A percentile compares a stretch with the other conserved stretches of the same genome.
These are phyloP conservation scores for Aspergillus aculeatus DNA, from an alignment of 2,329 filamentous ascomycete species.

Conservation along the genomic window DNA sequence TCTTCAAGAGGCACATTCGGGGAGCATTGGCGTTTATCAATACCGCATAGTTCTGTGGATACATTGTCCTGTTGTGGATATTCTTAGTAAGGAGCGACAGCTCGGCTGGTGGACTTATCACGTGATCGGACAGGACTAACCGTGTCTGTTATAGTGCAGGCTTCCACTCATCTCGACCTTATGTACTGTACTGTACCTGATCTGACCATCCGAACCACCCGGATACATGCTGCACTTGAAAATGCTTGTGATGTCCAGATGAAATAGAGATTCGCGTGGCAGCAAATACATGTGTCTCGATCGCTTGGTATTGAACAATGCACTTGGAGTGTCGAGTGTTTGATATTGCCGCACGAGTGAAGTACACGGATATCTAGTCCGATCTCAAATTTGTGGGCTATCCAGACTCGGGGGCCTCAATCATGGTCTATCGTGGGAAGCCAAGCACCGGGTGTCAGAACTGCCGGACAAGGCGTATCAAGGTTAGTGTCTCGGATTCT, in stretches of 20 bases:
- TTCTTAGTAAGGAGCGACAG: no score
- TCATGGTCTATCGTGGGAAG: constrained; percentile 31
- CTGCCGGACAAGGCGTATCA: constrained; percentile 31
- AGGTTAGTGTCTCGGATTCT: constrained; percentile 16
- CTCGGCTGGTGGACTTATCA: neutral
- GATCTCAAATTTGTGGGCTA: neutral
- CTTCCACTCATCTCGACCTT: no score
- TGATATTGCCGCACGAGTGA: neutral
- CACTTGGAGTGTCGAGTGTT: neutral
- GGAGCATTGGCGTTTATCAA: no score
- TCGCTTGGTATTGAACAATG: neutral
- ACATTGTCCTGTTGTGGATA: neutral
- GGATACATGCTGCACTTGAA: no score
- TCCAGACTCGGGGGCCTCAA: neutral
- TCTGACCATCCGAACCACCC: no score
- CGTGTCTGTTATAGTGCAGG: neutral
- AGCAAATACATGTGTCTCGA: neutral
- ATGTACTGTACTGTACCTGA: no score
- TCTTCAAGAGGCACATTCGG: no score
- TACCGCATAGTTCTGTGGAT: no score
- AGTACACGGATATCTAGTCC: neutral
- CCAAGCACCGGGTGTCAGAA: constrained; percentile 29
- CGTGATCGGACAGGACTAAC: neutral
- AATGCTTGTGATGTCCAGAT: no score
- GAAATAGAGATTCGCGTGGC: no score